Conservation (phyloP, 2,329 filamentous ascomycete species). For the Biscogniauxia sp. region DNA sequence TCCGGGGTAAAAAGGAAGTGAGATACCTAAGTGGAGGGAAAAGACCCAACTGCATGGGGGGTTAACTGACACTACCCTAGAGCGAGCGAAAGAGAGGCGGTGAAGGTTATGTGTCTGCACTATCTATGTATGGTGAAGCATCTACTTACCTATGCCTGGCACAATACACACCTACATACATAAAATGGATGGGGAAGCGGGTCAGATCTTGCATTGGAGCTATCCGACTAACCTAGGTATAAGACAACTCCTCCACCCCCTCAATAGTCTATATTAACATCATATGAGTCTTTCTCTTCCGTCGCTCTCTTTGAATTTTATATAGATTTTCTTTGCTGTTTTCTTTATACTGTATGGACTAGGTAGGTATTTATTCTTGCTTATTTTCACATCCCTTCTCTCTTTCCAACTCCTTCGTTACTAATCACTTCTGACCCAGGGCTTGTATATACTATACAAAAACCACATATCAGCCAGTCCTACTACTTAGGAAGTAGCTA, state of each 20-base stretch:
- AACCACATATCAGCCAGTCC: neutral
- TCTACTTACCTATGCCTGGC: no score
- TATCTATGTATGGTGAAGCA: neutral
- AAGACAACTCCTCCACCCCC: neutral
- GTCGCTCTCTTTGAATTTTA: neutral
- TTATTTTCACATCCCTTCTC: neutral
- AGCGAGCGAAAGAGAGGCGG: neutral
- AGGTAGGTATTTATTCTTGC: no score
- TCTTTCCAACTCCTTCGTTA: neutral
- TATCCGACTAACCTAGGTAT: neutral
- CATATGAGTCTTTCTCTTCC: neutral
- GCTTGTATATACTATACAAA: neutral
- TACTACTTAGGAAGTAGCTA: neutral
- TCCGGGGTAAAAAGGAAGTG: neutral
- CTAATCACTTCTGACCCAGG: neutral
- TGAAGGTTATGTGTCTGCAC: neutral
- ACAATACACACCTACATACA: neutral
- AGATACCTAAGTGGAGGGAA: neutral
- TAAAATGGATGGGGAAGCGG: neutral
- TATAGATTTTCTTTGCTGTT: neutral
- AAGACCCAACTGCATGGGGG: neutral
- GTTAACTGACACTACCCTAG: no score
- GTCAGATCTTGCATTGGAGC: neutral
- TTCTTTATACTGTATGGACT: neutral
- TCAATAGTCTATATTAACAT: neutral